Percentiles rank a stretch among this genome's conserved stretches.
Conservation (phyloP, 768 basidiomycete species). For the Peribolospora baueri region DNA sequence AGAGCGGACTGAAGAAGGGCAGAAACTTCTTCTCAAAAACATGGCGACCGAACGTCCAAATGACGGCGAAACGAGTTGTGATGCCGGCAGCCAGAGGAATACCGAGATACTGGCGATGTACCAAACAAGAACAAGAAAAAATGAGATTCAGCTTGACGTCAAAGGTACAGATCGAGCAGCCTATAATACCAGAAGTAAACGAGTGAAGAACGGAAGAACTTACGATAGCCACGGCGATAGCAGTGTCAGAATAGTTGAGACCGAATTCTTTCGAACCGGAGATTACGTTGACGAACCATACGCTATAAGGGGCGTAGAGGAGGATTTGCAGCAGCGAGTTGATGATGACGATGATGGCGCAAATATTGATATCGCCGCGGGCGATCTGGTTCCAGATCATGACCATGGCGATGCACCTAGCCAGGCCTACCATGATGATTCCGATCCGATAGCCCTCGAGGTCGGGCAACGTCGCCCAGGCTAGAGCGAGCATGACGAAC, state of each 20-base stretch:
- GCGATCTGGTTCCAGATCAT: constrained; percentile 53
- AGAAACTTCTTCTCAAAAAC: constrained; percentile 31
- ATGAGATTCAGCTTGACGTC: background rate
- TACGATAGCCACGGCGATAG: constrained; percentile 46
- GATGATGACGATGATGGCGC: constrained; percentile 53
- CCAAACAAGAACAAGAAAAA: background rate
- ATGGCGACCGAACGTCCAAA: constrained; percentile 21
- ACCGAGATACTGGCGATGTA: constrained; percentile 38
- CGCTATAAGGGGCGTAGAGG: constrained; percentile 45
- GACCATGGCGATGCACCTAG: constrained; percentile 33
- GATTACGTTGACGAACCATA: constrained; percentile 50
- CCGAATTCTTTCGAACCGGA: constrained; percentile 26
- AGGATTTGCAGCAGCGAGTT: constrained; percentile 58
- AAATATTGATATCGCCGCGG: constrained; percentile 41
- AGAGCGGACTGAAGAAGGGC: constrained; percentile 41
- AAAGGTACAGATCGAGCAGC: background rate
- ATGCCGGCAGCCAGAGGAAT: constrained; percentile 52
- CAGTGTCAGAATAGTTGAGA: constrained; percentile 34
- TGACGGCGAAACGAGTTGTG: constrained; percentile 37
- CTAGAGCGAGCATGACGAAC: constrained; percentile 56
- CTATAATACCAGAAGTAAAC: constrained; percentile 11
- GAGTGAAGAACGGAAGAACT: constrained; percentile 17
- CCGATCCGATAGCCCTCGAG: constrained; percentile 40
- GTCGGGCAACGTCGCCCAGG: constrained; percentile 67
- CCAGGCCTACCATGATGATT: constrained; percentile 59